Evolutionary conservation across 371 early-diverging fungal species (phyloP), one percentile per base, ranked within the genome.

Genomic region (Mucor racemosus): DNA sequence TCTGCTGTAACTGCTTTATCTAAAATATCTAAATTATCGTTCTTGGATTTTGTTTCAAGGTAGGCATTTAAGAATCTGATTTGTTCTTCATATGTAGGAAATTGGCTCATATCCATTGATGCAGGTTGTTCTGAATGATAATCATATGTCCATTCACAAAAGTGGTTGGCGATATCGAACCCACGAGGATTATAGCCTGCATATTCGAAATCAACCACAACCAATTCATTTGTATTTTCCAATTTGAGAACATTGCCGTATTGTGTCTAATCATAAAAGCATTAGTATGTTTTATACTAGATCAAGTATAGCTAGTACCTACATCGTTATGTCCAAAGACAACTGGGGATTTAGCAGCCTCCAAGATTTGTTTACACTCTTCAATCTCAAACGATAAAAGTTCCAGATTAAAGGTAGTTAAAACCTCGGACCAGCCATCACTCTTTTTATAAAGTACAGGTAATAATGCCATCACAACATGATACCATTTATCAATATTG

Each of bases 251-350:
- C 86, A 73, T 95, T 95, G 44, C 95, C 95, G 68, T 94, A 95
- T 78, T 95, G 95, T 3, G 85, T 75, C 91, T 87, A 76, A 26
- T 26, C 26, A 26, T 26, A 26, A 26, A 26, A 26, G 26, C 26
- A 26, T 42, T 39, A 46, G 46, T 19, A 46, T 17, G 46, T 10
- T 19, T 9, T 4, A 17, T 46, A n/a, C 46, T 17, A 46, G 10
- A 46, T 19, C 46, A 19, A 10, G 17, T 46, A 19, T 46, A 8
- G 17, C 3, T 46, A 19, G 14, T 15, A 67, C 78, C 79, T 87
- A 92, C 89, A 74, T 94, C 95, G 62, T 92, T 94, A 69, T 95
- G 95, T 0, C 87, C 90, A 79, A 95, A 93, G 5, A 95, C 94
- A 19, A 93, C 62, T 0, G 95, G 93, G 0, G 88, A 86, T 4